Evolutionary conservation across 2,329 filamentous ascomycete species (phyloP), one percentile per base, ranked within the genome.

Genomic region (Fusarium nygamai): DNA sequence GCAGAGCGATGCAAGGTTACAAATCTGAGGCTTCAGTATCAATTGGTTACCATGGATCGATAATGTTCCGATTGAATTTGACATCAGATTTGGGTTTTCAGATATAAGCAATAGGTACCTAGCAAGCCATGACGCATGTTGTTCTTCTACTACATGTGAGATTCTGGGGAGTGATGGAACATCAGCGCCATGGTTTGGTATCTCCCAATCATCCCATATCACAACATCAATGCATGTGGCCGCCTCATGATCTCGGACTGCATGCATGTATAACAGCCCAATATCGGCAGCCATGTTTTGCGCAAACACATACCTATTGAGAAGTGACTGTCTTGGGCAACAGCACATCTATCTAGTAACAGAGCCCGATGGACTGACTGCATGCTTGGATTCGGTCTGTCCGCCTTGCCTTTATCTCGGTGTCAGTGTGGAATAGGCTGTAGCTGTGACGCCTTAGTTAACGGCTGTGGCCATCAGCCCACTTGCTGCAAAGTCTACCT

Each of bases 11-110:
- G 44, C 57, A 38, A 58, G 39, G 50, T 58, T 57, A 24, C 47
- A 48, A 54, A 59, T 66, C 54, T 50, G 38, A 69, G 62, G 67
- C 63, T 74, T 59, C 47, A 54, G 48, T 38, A 72, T 74, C 68
- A 59, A 74, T 74, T 74, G 64, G 68, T 46, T 41, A 62, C 54
- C 39, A 59, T 39, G 56, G 44, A 66, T 72, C 60, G 56, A 65
- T 72, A 74, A 74, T 75, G 27, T 57, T 75, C 72, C 72, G 72
- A 72, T 74, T 74, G 68, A 68, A 33, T 39, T 64, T n/a, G 47
- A 44, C 22, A 38, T n/a, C 62, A 46, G n/a, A 56, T 56, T 53
- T 53, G 50, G 33, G 43, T 56, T 50, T 61, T 61, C 24, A 65
- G 34, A 47, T 59, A 44, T 20, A 48, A 54, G 50, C 31, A 27